These are phyloP conservation scores for Tetrahymena thermophila DNA, from an alignment of 73 alveolate species.

Conservation along the genomic window DNA sequence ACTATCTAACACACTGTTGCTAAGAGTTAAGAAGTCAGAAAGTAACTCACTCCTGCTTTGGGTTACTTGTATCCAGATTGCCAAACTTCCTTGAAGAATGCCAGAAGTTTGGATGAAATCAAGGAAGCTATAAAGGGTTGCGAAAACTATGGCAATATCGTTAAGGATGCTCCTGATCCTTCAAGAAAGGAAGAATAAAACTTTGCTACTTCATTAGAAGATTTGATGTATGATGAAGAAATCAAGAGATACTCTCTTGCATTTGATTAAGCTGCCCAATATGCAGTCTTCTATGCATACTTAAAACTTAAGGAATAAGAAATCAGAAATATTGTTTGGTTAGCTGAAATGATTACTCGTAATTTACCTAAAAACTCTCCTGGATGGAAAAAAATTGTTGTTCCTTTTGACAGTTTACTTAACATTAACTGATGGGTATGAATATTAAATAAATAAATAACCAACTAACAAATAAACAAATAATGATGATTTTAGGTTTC, in stretches of 20 bases:
- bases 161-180: constrained; percentile 84
- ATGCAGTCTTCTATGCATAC: constrained; percentile 80
- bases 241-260: constrained; percentile 64
- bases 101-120: constrained; percentile 76
- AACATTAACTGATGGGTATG: background rate
- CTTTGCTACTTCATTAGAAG: constrained; percentile 67
- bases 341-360: constrained; percentile 88
- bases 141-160: constrained; percentile 75
- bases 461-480: background rate
- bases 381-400: constrained; percentile 79
- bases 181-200: constrained; percentile 69
- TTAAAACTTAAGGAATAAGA: constrained; percentile 88
- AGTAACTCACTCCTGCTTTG: constrained; percentile 76
- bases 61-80: constrained; percentile 95
- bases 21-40: constrained; percentile 84
- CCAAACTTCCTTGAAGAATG: constrained; percentile 62
- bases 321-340: constrained; percentile 87
- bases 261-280: constrained; percentile 28
- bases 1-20: constrained; percentile 69
- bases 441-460: too few species aligned
- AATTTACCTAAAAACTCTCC: constrained; percentile 79
- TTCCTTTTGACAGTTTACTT: constrained; percentile 13
- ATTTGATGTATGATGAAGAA: constrained; percentile 73
- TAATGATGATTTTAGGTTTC: background rate
- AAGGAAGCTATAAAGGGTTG: constrained; percentile 84